Evolutionary conservation across 257 asterid genomes (phyloP).

Genomic region (Jaltomata sinuosa): DNA sequence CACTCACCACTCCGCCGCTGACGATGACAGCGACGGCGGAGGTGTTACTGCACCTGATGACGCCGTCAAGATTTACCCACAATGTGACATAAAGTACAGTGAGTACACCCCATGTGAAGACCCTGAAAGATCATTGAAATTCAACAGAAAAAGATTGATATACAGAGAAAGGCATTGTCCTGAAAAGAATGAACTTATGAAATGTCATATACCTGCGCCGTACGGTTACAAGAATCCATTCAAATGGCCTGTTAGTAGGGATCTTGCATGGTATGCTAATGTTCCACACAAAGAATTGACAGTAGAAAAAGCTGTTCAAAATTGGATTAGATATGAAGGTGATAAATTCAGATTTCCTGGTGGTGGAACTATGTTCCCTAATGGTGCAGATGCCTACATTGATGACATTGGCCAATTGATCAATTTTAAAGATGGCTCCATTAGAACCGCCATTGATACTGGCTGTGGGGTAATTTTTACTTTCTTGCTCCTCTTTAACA

Average conservation of each 20-base stretch:
- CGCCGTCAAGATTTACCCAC: neutral
- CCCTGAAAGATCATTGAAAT: slow-evolving; percentile 1
- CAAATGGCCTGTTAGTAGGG: slow-evolving; percentile 15
- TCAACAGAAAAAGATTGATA: slow-evolving; percentile 3
- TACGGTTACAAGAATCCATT: slow-evolving; percentile 11
- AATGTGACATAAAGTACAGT: slow-evolving; percentile 6
- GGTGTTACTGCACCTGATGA: neutral
- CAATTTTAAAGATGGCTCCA: slow-evolving; percentile 15
- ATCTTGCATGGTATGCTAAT: slow-evolving; percentile 15
- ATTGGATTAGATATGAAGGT: slow-evolving; percentile 16
- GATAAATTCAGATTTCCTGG: slow-evolving; percentile 21
- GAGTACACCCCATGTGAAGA: slow-evolving; percentile 22
- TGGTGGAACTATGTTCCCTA: slow-evolving; percentile 23
- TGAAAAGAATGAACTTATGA: neutral
- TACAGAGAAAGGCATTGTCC: slow-evolving; percentile 21
- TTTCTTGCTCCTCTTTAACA: neutral
- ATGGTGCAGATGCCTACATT: slow-evolving; percentile 20
- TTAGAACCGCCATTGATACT: slow-evolving; percentile 21
- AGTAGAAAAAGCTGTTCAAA: slow-evolving; percentile 14
- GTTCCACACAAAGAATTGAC: slow-evolving; percentile 19
- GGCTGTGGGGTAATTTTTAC: slow-evolving; percentile 18
- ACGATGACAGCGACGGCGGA: neutral
- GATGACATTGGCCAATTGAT: slow-evolving; percentile 13
- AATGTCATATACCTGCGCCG: slow-evolving; percentile 11
- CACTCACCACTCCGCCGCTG: slow-evolving; percentile 1